Conservation (phyloP, 2,329 filamentous ascomycete species). For the Ophiocordyceps camponoti-saundersi region DNA sequence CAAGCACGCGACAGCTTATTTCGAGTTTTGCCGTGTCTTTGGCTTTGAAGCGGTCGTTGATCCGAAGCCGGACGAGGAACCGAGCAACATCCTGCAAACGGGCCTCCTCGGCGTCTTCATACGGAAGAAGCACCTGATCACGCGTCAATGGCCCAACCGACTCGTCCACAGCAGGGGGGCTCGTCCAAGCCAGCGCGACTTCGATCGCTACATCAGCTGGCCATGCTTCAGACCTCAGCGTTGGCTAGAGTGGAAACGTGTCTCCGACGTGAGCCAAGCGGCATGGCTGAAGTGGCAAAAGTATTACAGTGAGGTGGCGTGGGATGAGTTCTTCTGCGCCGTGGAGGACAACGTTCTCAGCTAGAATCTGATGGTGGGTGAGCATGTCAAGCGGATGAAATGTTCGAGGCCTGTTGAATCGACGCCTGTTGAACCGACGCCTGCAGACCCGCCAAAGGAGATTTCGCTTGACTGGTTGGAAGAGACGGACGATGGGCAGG, state of each 20-base stretch:
- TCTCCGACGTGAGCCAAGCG: neutral
- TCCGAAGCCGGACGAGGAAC: neutral
- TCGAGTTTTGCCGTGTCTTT: slow-evolving; percentile 2
- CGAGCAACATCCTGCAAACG: slow-evolving; percentile 2
- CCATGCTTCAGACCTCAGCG: slow-evolving; percentile 5
- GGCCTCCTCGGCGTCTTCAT: slow-evolving; percentile 6
- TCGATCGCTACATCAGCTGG: slow-evolving; percentile 10
- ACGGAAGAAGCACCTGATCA: slow-evolving; percentile 7
- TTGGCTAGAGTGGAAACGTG: slow-evolving; percentile 12
- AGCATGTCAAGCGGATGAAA: no score
- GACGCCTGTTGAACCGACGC: no score
- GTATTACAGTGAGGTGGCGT: neutral
- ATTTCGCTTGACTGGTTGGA: no score
- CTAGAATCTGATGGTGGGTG: no score
- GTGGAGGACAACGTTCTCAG: no score
- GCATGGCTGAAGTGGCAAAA: neutral
- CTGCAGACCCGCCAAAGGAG: no score
- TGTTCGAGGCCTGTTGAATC: no score
- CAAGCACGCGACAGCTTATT: slow-evolving; percentile 6
- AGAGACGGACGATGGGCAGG: neutral
- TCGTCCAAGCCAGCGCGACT: slow-evolving; percentile 4
- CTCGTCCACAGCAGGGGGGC: slow-evolving; percentile 4
- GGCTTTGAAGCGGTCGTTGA: neutral
- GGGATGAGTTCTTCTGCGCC: neutral
- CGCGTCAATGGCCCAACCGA: slow-evolving; percentile 8